Conservation (phyloP, 2,329 filamentous ascomycete species). For the Sporothrix globosa region DNA sequence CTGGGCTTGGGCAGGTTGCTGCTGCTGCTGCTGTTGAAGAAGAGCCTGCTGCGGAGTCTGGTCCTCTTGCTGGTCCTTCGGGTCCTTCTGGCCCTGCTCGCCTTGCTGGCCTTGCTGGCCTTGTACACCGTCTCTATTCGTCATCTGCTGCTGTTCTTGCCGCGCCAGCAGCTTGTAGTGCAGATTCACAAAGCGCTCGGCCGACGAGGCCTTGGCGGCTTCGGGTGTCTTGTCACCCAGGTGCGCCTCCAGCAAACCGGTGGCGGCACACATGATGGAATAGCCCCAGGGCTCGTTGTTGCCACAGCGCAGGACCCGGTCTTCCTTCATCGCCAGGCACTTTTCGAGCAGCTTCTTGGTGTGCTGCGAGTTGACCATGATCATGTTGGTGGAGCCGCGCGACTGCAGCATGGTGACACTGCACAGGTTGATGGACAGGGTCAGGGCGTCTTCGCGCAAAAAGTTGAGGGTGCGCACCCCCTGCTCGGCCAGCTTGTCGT, state of each 20-base stretch:
- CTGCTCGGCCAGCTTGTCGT: slow-evolving; percentile 63
- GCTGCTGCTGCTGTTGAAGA: slow-evolving; percentile 16
- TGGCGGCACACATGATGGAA: slow-evolving; percentile 64
- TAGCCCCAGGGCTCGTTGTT: slow-evolving; percentile 68
- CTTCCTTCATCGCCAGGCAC: slow-evolving; percentile 63
- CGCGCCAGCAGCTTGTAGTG: slow-evolving; percentile 61
- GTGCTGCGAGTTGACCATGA: slow-evolving; percentile 64
- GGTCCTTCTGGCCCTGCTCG: not conserved
- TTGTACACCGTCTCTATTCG: not conserved
- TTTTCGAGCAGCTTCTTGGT: slow-evolving; percentile 65
- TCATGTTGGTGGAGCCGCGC: slow-evolving; percentile 61
- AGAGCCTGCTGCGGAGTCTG: not conserved
- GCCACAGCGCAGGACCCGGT: slow-evolving; percentile 62
- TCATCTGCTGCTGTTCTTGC: slow-evolving; percentile 49
- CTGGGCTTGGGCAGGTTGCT: not conserved
- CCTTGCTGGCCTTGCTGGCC: not conserved
- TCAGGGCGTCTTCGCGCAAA: slow-evolving; percentile 62
- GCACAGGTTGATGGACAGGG: slow-evolving; percentile 63
- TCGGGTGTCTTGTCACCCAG: slow-evolving; percentile 61
- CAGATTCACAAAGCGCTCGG: slow-evolving; percentile 62
- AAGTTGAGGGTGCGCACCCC: slow-evolving; percentile 63
- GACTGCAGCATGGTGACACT: slow-evolving; percentile 65
- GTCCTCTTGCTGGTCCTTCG: not conserved
- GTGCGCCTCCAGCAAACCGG: slow-evolving; percentile 62
- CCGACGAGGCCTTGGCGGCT: slow-evolving; percentile 60